Evolutionary conservation across 1,284 basidiomycete species (phyloP), one percentile per base, ranked within the genome.

Genomic region (Meira miltonrushii): DNA sequence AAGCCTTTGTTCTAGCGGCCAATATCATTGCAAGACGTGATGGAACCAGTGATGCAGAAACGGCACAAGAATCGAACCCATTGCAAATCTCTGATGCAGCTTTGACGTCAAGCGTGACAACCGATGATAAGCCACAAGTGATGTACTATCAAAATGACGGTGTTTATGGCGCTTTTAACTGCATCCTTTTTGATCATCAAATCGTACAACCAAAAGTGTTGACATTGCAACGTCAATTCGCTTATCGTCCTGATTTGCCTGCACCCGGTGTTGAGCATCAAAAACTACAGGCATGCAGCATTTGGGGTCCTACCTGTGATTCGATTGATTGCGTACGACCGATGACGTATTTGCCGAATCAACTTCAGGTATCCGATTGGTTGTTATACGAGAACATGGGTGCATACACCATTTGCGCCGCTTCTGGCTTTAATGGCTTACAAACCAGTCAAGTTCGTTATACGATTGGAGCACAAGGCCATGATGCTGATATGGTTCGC

Each of bases 121-220:
- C n/a, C n/a, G 33, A 39, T 8, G 59, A 48, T 54, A 67, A 69
- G 55, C 73, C 75, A 11, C 58, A 68, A 58, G 74, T 75, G 8
- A 78, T 78, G 75, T 74, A 74, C 61, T 78, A 78, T 64, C 74
- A 76, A 61, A 78, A 78, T 62, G 75, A 78, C 58, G 75, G 75
- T 38, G 65, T 76, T 43, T 98, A 98, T 80, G 93, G 94, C 56
- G 89, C 94, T 19, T 97, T 98, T 85, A 97, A 98, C 84, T 92
- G 90, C 80, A 89, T 91, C 80, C 82, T 94, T 76, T 94, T 93
- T 79, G 91, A 94, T 80, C 92, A 93, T 80, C 89, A 92, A 77
- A 84, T 86, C 61, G 88, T 90, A 17, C 84, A 88, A 72, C 91
- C 91, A 43, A 87, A 89, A 79, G 88, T 91, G 28, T 82, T 93